Evolutionary conservation across 2,329 filamentous ascomycete species (phyloP), one percentile per base, ranked within the genome.

Genomic region (Botrytis fabae): DNA sequence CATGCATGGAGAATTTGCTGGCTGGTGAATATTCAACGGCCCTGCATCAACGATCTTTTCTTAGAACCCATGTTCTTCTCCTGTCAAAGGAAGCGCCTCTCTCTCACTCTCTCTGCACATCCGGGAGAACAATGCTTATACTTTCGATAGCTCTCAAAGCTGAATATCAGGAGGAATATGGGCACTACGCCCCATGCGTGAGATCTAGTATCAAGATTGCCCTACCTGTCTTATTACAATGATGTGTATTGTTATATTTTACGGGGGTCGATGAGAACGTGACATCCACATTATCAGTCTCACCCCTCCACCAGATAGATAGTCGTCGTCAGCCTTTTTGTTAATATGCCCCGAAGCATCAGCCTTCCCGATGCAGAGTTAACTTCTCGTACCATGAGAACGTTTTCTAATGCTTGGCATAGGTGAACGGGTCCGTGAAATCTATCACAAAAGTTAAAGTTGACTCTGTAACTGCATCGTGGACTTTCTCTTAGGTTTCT

Each of bases 241-340:
- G 14, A 57, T 57, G 51, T 28, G 1, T 28, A 57, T 28, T 57
- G 51, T 57, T 14, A 9, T 57, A 28, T 28, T 28, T 28, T 8
- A 32, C 38, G 16, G n/a, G 38, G 35, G 8, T 22, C 48, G 12
- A 20, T 28, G 42, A 59, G 40, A 66, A 35, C 63, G 66, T 69
- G 66, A 25, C 51, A 32, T n/a, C 32, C 68, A 28, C n/a, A 48
- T 40, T 46, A 48, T 35, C 22, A 40, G 48, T 38, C 60, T 46
- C 28, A 42, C 57, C 68, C 57, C 42, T 44, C 68, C 68, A 51
- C 57, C 40, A 70, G 60, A 70, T 62, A 16, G 35, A 32, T 20
- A 14, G 57, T 62, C 57, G 68, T 70, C 68, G 42, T 62, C 57
- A 70, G 48, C 68, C 48, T 28, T n/a, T 28, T 48, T 32, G 40